Evolutionary conservation across 164 flowering plant species (phyloP).

Genomic region (Nymphaea thermarum): DNA sequence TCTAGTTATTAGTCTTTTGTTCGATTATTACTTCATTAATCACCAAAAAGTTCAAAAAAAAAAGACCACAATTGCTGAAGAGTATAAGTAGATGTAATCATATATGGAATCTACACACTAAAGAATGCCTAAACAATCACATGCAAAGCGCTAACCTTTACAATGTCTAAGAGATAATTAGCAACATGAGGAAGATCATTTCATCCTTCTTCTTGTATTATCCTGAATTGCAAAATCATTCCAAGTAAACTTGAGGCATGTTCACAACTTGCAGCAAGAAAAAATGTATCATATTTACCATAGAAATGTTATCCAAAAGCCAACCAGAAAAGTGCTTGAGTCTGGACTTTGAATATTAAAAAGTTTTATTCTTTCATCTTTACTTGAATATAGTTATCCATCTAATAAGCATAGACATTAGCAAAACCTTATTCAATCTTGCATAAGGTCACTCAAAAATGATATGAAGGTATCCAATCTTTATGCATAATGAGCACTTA

Average conservation of each 20-base stretch:
- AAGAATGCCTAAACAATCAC: too few relatives aligned
- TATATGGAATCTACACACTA: too few relatives aligned
- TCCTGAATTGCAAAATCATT: conserved; percentile 27
- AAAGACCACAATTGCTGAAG: too few relatives aligned
- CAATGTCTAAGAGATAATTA: conserved; percentile 20
- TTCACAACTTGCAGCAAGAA: conserved; percentile 30
- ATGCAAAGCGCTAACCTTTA: background rate
- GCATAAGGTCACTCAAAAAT: too few relatives aligned
- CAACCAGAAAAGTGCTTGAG: conserved; percentile 26
- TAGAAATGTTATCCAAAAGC: conserved; percentile 24
- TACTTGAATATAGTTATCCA: conserved; percentile 10
- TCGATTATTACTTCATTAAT: too few relatives aligned
- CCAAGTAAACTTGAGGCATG: conserved; percentile 25
- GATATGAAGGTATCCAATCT: too few relatives aligned
- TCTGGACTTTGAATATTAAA: conserved; percentile 21
- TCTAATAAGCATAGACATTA: too few relatives aligned
- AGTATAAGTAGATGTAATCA: too few relatives aligned
- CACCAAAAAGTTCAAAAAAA: too few relatives aligned
- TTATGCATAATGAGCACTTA: too few relatives aligned
- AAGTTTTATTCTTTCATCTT: conserved; percentile 10
- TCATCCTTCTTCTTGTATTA: conserved; percentile 22
- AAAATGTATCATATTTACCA: conserved; percentile 23
- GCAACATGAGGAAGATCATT: conserved; percentile 24
- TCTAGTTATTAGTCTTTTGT: too few relatives aligned
- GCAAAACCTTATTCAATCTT: too few relatives aligned